Conservation (phyloP, 2,329 filamentous ascomycete genomes). For the Fusarium sp. region DNA sequence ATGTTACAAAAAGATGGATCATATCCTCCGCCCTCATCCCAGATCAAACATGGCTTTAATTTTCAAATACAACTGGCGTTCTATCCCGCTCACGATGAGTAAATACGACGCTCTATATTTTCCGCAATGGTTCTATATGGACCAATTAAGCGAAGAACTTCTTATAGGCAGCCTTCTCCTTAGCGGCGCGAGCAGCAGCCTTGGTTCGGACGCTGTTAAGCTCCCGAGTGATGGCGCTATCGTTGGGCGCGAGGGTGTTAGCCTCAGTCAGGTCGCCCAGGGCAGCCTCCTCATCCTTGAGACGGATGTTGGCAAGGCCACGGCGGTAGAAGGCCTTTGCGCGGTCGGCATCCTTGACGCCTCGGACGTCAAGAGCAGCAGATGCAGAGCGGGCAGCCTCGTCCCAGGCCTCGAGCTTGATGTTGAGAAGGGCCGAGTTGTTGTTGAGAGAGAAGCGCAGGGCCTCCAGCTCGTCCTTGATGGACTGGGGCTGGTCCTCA, state of each 20-base stretch:
- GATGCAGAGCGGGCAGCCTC: conserved; percentile 78
- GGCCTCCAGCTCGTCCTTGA: conserved; percentile 73
- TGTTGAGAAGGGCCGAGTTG: conserved; percentile 86
- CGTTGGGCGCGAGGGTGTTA: conserved; percentile 77
- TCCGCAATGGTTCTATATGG: neutral
- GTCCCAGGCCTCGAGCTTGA: conserved; percentile 79
- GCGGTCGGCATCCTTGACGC: conserved; percentile 78
- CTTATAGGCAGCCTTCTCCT: conserved; percentile 92
- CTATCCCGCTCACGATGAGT: conserved; percentile 11
- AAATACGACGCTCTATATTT: conserved; percentile 21
- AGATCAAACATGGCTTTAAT: conserved; percentile 21
- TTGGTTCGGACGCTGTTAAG: conserved; percentile 81
- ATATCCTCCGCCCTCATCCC: conserved; percentile 22
- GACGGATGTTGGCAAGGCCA: conserved; percentile 76
- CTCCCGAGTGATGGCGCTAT: conserved; percentile 80
- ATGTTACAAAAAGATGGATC: conserved; percentile 39
- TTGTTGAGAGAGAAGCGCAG: conserved; percentile 88
- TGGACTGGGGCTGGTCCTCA: conserved; percentile 76
- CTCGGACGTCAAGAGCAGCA: conserved; percentile 75
- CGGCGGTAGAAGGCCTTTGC: conserved; percentile 91
- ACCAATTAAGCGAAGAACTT: conserved; percentile 79
- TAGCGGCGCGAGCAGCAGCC: conserved; percentile 77
- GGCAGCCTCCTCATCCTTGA: conserved; percentile 88
- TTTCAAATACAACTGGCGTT: conserved; percentile 29
- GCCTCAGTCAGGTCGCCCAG: conserved; percentile 81